Percentiles rank a stretch among this genome's conserved stretches.
Evolutionary conservation across 805 yeast genomes (phyloP).

Genomic region (Phaffomyces antillensis): DNA sequence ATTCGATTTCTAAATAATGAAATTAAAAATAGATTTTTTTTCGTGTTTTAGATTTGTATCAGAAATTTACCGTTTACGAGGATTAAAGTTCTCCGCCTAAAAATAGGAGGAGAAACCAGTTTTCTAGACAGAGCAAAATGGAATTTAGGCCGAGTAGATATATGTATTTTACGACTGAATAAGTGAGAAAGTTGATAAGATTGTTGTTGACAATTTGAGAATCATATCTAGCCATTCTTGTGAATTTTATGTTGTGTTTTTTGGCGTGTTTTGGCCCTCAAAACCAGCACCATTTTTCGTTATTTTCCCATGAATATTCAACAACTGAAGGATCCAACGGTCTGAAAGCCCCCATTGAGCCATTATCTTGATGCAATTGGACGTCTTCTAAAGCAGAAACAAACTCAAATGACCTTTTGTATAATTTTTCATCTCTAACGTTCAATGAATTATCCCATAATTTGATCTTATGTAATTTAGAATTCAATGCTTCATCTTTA

Average conservation of each 20-base stretch:
- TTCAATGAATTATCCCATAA: conserved; percentile 33
- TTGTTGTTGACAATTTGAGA: too few species aligned
- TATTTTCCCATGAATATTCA: conserved; percentile 32
- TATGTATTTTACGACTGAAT: too few species aligned
- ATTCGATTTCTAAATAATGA: too few species aligned
- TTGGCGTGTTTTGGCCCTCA: conserved; percentile 11
- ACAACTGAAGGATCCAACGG: conserved; percentile 19
- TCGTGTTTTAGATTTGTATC: too few species aligned
- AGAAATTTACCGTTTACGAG: too few species aligned
- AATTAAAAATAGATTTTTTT: background rate
- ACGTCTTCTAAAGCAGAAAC: conserved; percentile 7
- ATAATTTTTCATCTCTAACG: conserved; percentile 6
- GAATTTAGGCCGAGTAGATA: too few species aligned
- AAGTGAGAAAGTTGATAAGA: too few species aligned
- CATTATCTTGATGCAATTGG: conserved; percentile 25
- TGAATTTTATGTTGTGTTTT: background rate
- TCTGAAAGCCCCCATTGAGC: conserved; percentile 35
- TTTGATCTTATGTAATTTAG: conserved; percentile 22
- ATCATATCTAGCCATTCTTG: too few species aligned
- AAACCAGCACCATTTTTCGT: conserved; percentile 45
- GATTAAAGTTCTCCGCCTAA: too few species aligned
- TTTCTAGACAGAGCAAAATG: too few species aligned
- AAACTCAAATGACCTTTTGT: conserved; percentile 3
- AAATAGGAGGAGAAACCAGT: too few species aligned
- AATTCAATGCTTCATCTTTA: conserved; percentile 26